A percentile compares a stretch with the other conserved stretches of the same genome.
phyloP scores from a whole-genome alignment of 257 asterid genomes.

The Euphrasia confusa region DNA sequence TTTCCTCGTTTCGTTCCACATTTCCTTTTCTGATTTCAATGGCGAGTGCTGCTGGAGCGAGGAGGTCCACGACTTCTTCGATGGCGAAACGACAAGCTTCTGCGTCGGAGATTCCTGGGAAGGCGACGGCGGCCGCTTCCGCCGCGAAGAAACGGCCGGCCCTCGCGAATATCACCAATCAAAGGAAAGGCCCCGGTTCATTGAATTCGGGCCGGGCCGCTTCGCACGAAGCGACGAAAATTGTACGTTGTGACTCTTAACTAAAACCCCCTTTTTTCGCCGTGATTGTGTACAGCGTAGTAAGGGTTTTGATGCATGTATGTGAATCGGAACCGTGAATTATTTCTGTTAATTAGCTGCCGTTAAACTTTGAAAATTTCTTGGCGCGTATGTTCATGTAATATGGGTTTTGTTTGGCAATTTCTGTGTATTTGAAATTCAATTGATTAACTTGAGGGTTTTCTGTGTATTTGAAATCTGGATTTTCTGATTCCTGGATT shows the following conservation, averaged over 20 bases:
- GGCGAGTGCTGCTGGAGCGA: constrained; percentile 46
- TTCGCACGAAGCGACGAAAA: constrained; percentile 45
- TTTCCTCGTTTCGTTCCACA: constrained; percentile 25
- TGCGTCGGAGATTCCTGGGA: constrained; percentile 40
- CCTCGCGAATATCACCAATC: constrained; percentile 64
- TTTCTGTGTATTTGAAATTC: too few relatives aligned
- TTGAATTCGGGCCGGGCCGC: constrained; percentile 31
- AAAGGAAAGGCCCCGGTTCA: constrained; percentile 36
- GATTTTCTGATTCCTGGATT: too few relatives aligned
- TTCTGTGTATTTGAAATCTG: too few relatives aligned
- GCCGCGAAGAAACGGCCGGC: constrained; percentile 81
- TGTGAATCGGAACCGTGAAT: too few relatives aligned
- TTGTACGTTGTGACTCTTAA: constrained; percentile 41
- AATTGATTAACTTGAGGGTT: too few relatives aligned
- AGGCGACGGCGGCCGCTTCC: constrained; percentile 32
- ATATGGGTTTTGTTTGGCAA: too few relatives aligned
- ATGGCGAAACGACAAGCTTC: constrained; percentile 61
- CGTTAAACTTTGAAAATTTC: too few relatives aligned
- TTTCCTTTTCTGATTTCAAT: constrained; percentile 12
- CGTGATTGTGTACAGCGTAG: background rate
- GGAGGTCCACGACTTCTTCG: constrained; percentile 61
- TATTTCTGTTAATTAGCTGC: too few relatives aligned
- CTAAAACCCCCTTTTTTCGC: background rate
- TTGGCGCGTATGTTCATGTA: too few relatives aligned
- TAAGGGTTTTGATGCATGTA: background rate